phyloP scores from a whole-genome alignment of 164 flowering plant genomes.

The Umbellularia californica region DNA sequence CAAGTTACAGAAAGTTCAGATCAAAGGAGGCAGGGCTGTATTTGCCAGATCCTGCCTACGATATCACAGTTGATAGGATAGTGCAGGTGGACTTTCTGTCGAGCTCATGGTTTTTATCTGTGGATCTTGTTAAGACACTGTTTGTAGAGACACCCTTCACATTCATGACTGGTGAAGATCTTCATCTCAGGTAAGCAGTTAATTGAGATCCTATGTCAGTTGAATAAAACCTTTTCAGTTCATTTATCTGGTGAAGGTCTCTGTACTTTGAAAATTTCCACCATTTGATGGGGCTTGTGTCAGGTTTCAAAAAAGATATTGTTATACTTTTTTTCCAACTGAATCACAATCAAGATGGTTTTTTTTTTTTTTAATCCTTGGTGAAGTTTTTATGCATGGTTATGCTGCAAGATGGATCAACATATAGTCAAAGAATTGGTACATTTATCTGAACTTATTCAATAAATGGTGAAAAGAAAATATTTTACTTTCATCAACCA shows the following conservation, averaged over 20 bases:
- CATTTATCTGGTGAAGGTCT: not conserved
- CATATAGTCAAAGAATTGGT: not conserved
- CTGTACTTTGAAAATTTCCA: not conserved
- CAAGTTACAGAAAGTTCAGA: slow-evolving; percentile 86
- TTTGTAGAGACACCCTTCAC: slow-evolving; percentile 89
- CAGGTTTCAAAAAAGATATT: not conserved
- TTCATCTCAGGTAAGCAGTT: slow-evolving; percentile 76
- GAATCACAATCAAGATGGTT: not conserved
- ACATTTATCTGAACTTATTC: not conserved
- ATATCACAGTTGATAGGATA: slow-evolving; percentile 67
- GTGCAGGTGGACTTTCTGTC: slow-evolving; percentile 97
- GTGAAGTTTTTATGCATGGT: not conserved
- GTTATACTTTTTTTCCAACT: not conserved
- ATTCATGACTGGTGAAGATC: slow-evolving; percentile 93
- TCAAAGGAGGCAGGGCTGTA: slow-evolving; percentile 97
- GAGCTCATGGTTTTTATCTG: slow-evolving; percentile 96
- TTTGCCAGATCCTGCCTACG: slow-evolving; percentile 98
- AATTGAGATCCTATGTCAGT: not conserved
- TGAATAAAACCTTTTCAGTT: not conserved
- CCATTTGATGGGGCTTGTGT: not conserved
- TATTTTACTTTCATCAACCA: not conserved
- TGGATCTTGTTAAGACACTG: slow-evolving; percentile 83
- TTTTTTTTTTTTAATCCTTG: not conserved
- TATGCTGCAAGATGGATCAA: not conserved
- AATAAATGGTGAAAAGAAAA: not conserved